phyloP scores from a whole-genome alignment of 192 early-diverging fungal species.

The Entrophospora sp. region DNA sequence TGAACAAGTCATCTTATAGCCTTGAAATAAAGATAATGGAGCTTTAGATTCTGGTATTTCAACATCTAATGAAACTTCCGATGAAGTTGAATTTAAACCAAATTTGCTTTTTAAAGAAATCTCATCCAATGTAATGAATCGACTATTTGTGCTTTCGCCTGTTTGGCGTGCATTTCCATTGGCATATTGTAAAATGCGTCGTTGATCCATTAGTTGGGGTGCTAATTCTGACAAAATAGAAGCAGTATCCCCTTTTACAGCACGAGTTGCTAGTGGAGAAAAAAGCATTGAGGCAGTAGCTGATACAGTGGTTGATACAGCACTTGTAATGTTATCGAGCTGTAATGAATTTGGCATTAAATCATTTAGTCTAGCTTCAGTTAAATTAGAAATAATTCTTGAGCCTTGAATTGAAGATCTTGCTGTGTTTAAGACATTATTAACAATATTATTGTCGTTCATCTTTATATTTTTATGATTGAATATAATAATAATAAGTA shows the following conservation, averaged over 20 bases:
- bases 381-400: background rate
- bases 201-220: constrained; percentile 35
- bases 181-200: constrained; percentile 40
- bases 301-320: constrained; percentile 8
- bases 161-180: constrained; percentile 22
- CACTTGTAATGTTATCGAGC: background rate
- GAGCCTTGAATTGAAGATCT: background rate
- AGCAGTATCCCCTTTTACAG: constrained; percentile 44
- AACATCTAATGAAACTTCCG: constrained; percentile 29
- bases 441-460: no score
- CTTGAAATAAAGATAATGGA: constrained; percentile 46
- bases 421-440: no score
- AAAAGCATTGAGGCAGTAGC: constrained; percentile 37
- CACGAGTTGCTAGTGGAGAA: constrained; percentile 41
- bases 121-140: constrained; percentile 19
- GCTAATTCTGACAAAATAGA: constrained; percentile 31
- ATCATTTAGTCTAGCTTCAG: background rate
- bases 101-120: constrained; percentile 17
- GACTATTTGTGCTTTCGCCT: constrained; percentile 14
- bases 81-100: constrained; percentile 14
- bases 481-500: no score
- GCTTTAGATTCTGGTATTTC: constrained; percentile 47
- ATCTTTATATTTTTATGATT: no score
- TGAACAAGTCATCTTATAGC: constrained; percentile 46
- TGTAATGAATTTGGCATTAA: constrained; percentile 4